Evolutionary conservation across 306 rosid genomes (phyloP).

Genomic region (Mimosa bimucronata): DNA sequence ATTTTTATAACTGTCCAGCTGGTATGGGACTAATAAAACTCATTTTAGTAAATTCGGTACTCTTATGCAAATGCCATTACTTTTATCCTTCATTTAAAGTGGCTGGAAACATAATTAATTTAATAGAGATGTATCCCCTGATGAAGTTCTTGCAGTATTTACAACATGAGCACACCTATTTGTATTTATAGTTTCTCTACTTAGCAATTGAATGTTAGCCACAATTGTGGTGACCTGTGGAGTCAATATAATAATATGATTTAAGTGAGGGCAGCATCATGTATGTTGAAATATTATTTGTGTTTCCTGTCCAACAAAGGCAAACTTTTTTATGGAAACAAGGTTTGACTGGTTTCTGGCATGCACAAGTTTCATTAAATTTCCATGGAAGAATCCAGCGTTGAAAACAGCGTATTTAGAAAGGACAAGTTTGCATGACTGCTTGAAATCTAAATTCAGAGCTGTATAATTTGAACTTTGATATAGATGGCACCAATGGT

Average conservation of each 20-base stretch:
- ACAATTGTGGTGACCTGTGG: neutral
- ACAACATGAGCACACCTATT: conserved; percentile 9
- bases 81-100: conserved; percentile 12
- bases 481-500: conserved; percentile 1
- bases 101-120: neutral
- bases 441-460: conserved; percentile 12
- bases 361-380: conserved; percentile 27
- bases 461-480: conserved; percentile 21
- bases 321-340: conserved; percentile 22
- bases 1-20: conserved; percentile 89
- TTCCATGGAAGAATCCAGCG: conserved; percentile 22
- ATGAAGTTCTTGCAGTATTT: neutral
- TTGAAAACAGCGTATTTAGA: conserved; percentile 22
- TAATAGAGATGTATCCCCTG: neutral
- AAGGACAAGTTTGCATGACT: neutral
- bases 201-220: conserved; percentile 10
- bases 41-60: conserved; percentile 26
- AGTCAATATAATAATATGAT: neutral
- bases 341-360: conserved; percentile 11
- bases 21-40: conserved; percentile 55
- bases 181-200: conserved; percentile 5
- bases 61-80: conserved; percentile 12
- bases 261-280: neutral
- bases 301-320: conserved; percentile 22
- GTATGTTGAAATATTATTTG: conserved; percentile 6